Conservation (phyloP, 139 green algal genomes). For the Astrephomene gubernaculifera region DNA sequence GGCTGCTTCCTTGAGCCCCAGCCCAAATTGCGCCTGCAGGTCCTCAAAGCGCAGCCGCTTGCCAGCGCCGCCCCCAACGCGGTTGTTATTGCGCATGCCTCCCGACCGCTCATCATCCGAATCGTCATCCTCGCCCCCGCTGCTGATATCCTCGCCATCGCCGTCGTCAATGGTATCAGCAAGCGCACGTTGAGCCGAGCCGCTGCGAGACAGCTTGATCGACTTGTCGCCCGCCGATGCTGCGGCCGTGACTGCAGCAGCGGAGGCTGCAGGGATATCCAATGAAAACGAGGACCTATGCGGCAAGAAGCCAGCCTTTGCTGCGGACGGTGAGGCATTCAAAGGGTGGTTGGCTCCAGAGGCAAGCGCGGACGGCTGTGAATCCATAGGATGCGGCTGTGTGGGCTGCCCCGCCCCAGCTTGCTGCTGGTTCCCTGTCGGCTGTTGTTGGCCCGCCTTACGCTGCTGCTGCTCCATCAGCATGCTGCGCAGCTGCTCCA, state of each 20-base stretch:
- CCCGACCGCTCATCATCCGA: conserved; percentile 19
- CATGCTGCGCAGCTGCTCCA: conserved; percentile 12
- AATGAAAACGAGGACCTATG: conserved; percentile 3
- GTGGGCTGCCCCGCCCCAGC: not conserved
- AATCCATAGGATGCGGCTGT: conserved; percentile 27
- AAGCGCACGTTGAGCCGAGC: not conserved
- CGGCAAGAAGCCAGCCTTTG: not conserved
- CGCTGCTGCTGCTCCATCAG: conserved; percentile 28
- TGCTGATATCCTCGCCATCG: conserved; percentile 39
- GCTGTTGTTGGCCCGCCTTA: conserved; percentile 27
- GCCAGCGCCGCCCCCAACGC: conserved; percentile 57
- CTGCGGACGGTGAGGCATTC: not conserved
- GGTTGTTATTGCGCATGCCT: conserved; percentile 38
- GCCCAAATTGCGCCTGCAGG: conserved; percentile 86
- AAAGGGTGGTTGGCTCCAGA: not conserved
- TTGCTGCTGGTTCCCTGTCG: not conserved
- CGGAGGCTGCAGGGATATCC: not conserved
- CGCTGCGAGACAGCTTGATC: conserved; percentile 16
- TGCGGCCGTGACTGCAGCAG: not conserved
- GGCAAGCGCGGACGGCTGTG: not conserved
- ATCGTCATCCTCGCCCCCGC: conserved; percentile 43
- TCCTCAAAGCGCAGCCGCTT: conserved; percentile 74
- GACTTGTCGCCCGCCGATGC: conserved; percentile 2
- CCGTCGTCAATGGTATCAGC: conserved; percentile 10
- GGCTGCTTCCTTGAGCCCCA: conserved; percentile 89